Evolutionary conservation across 495 filamentous ascomycete genomes (phyloP).

Genomic region (Choiromyces venosus): DNA sequence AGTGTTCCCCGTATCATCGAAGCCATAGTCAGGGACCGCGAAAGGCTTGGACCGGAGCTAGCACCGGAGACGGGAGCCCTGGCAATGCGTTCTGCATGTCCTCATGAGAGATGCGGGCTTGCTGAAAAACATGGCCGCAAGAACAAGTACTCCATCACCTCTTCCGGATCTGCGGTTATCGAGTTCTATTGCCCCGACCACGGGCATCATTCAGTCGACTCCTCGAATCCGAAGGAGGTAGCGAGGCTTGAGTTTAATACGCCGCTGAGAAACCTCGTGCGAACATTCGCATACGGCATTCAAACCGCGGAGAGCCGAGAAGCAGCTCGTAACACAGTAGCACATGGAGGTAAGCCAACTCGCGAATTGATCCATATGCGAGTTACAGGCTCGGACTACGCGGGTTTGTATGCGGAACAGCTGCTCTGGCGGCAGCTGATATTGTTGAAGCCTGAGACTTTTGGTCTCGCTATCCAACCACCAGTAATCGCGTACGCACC

Average conservation of each 20-base stretch:
- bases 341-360: not conserved
- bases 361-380: constrained; percentile 28
- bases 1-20: constrained; percentile 21
- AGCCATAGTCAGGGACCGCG: constrained; percentile 21
- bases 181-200: constrained; percentile 27
- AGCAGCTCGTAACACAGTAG: not conserved
- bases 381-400: constrained; percentile 41
- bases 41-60: constrained; percentile 30
- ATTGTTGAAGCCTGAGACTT: constrained; percentile 13
- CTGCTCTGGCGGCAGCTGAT: constrained; percentile 28
- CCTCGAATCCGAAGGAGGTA: constrained; percentile 18
- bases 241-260: constrained; percentile 40
- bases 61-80: constrained; percentile 39
- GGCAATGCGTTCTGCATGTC: constrained; percentile 38
- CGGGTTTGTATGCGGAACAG: constrained; percentile 41
- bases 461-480: constrained; percentile 12
- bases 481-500: constrained; percentile 32
- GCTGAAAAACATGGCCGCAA: constrained; percentile 37
- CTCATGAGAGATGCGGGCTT: constrained; percentile 31
- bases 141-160: constrained; percentile 26
- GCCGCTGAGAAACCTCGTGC: constrained; percentile 35
- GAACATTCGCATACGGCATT: constrained; percentile 5
- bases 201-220: constrained; percentile 23
- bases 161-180: constrained; percentile 12
- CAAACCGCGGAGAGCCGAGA: constrained; percentile 3